Base-by-base conservation (phyloP, 2,329 filamentous ascomycete species). In the Exophiala phaeomuriformis region DNA sequence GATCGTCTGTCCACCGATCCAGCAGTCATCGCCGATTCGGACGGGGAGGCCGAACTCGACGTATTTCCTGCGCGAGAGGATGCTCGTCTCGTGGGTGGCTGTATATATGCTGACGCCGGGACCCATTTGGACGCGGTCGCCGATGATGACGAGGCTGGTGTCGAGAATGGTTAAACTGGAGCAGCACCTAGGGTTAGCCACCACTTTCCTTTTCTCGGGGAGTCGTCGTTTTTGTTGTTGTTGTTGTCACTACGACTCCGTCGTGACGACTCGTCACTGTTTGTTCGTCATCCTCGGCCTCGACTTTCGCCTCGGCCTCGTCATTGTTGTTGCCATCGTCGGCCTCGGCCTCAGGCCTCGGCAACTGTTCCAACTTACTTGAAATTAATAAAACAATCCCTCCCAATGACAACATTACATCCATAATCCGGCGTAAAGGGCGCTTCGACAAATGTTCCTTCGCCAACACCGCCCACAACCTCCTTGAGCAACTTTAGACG, bases 351-450 rank as follows among this genome's bases (percentile, higher is more conserved):
- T n/a, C n/a, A n/a, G n/a, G n/a, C n/a, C n/a, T n/a, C n/a, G n/a
- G n/a, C n/a, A n/a, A n/a, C n/a, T n/a, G n/a, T n/a, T n/a, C n/a
- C n/a, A n/a, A n/a, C n/a, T 19, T 19, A 19, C 19, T 57, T 57
- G 48, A 59, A 57, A 40, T 57, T 70, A 10, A 80, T 74, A 61
- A 84, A 87, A 64, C 84, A 83, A n/a, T 75, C 71, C 40, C 79
- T 71, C 5, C 83, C 83, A 0, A 85, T 71, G 4, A 70, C 74
- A 57, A 85, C 77, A 61, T 86, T 86, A 65, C 79, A 80, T 1
- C 83, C 83, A 54, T 86, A 85, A 64, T 86, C 83, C 35, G 84
- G 73, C 35, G 72, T 73, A 52, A 86, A 71, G 0, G 82, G 81
- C 0, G 82, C 77, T 61, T 86, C 82, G 19, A 19, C 19, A 2